These are phyloP conservation scores for Phytophthora aleatoria DNA, from an alignment of 352 stramenopile genomes.

Conservation along the genomic window DNA sequence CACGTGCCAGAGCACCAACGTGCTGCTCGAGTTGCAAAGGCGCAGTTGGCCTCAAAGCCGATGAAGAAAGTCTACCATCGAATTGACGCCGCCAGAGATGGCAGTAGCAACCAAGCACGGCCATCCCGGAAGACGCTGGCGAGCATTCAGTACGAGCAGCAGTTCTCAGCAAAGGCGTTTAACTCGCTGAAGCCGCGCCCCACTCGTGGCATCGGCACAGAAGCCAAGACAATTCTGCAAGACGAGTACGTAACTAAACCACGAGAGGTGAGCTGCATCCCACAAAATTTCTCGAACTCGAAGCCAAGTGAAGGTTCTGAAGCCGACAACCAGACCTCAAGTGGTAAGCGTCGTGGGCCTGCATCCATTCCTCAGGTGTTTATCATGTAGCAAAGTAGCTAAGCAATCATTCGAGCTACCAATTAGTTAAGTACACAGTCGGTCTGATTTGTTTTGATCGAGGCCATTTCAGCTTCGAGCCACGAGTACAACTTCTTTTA, in stretches of 20 bases:
- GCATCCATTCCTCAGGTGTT: slow-evolving; percentile 69
- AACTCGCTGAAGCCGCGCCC: slow-evolving; percentile 37
- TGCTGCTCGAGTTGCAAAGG: slow-evolving; percentile 18
- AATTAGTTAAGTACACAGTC: slow-evolving; percentile 27
- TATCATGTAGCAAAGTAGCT: slow-evolving; percentile 53
- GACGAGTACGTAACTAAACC: slow-evolving; percentile 73
- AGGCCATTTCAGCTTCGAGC: slow-evolving; percentile 5
- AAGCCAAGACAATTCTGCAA: slow-evolving; percentile 66
- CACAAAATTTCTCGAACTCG: slow-evolving; percentile 31
- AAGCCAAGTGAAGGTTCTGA: slow-evolving; percentile 14
- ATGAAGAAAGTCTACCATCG: slow-evolving; percentile 67
- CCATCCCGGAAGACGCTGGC: slow-evolving; percentile 60
- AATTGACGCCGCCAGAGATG: slow-evolving; percentile 24
- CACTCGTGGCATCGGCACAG: slow-evolving; percentile 38
- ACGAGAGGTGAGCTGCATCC: slow-evolving; percentile 63
- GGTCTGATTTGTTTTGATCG: slow-evolving; percentile 14
- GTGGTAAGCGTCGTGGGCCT: slow-evolving; percentile 50
- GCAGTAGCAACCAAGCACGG: slow-evolving; percentile 7
- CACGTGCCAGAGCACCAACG: slow-evolving; percentile 39
- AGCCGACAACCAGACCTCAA: slow-evolving; percentile 18
- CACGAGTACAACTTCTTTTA: slow-evolving; percentile 14
- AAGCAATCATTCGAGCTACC: neutral
- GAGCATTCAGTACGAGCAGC: slow-evolving; percentile 67
- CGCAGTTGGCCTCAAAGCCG: slow-evolving; percentile 34
- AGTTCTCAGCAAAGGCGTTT: slow-evolving; percentile 40